phyloP scores from a whole-genome alignment of 768 basidiomycete species.

The Cyclocybe aegerita region DNA sequence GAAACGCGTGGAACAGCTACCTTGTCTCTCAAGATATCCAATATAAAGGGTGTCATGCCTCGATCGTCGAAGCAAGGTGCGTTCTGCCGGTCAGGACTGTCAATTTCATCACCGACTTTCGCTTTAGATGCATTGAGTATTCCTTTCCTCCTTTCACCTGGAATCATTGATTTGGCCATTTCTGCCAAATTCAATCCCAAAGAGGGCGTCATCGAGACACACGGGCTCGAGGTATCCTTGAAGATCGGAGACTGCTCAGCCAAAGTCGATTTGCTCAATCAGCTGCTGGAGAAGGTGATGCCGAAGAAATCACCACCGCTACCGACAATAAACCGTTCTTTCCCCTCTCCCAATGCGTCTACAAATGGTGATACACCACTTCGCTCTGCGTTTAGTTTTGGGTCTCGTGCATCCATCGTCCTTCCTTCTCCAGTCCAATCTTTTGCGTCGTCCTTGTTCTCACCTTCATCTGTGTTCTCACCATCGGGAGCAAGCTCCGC shows the following conservation, averaged over 20 bases:
- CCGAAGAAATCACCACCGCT: constrained; percentile 12
- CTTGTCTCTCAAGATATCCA: constrained; percentile 47
- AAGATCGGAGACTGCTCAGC: constrained; percentile 45
- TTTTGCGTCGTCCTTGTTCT: constrained; percentile 26
- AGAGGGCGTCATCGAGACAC: constrained; percentile 49
- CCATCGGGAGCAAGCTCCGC: constrained; percentile 16
- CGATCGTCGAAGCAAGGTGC: constrained; percentile 28
- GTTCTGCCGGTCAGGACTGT: constrained; percentile 9
- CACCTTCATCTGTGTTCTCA: constrained; percentile 22
- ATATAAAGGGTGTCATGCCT: constrained; percentile 44
- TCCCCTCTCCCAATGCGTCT: constrained; percentile 8
- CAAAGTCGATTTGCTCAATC: constrained; percentile 44
- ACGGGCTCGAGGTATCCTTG: constrained; percentile 48
- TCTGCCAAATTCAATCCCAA: constrained; percentile 60
- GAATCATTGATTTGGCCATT: constrained; percentile 41
- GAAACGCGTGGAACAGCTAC: constrained; percentile 56
- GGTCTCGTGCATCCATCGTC: constrained; percentile 14
- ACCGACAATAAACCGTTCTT: not conserved
- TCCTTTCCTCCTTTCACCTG: constrained; percentile 47
- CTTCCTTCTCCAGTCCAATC: constrained; percentile 25
- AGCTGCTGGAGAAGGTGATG: constrained; percentile 24
- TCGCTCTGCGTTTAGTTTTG: constrained; percentile 16
- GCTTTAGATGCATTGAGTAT: constrained; percentile 19
- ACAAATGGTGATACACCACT: constrained; percentile 11
- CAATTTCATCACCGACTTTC: not conserved